Evolutionary conservation across 345 rosid species (phyloP), one percentile per base, ranked within the genome.

Genomic region (Citrus cavaleriei): DNA sequence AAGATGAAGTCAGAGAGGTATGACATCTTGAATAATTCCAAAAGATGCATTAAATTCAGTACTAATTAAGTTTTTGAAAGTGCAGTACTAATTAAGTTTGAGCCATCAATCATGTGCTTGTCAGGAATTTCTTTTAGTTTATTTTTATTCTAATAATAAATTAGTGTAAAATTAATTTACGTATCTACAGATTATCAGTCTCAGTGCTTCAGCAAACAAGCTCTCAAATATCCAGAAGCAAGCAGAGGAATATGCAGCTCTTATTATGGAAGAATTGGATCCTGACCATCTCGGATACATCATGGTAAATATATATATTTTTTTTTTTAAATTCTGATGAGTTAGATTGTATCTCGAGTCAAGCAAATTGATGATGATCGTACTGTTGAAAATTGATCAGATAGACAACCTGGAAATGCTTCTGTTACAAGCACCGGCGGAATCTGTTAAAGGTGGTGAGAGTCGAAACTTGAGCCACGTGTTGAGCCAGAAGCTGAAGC

Each of bases 201-300:
- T 91, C 6, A 93, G 97, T 80, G 97, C 97, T 65, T 89, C 94
- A 62, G 95, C 97, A 38, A 93, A 93, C 81, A 91, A 86, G 67
- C 88, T 91, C 9, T 80, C 85, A 27, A 91, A 81, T 59, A 89
- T 93, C 32, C 92, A 93, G 76, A 85, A 89, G 73, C 91, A 90
- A 85, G 93, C 97, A 34, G 92, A 89, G 81, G 97, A 93, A 49
- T 93, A 93, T 84, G 92, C 97, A 32, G 89, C 93, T 12, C 68
- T 93, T 78, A 93, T 93, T 81, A 90, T 91, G 97, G 97, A 93
- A 83, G 97, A 93, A 80, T 79, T 93, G 51, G 97, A 93, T 69
- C 94, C 94, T 27, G 97, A 91, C 7, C 78, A 88, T 64, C 86
- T 78, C 14, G 97, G 95, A 76, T 88, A 90, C 87, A 91, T 93